phyloP scores from a whole-genome alignment of 1,139 yeast species.

The Debaryomyces sp. region DNA sequence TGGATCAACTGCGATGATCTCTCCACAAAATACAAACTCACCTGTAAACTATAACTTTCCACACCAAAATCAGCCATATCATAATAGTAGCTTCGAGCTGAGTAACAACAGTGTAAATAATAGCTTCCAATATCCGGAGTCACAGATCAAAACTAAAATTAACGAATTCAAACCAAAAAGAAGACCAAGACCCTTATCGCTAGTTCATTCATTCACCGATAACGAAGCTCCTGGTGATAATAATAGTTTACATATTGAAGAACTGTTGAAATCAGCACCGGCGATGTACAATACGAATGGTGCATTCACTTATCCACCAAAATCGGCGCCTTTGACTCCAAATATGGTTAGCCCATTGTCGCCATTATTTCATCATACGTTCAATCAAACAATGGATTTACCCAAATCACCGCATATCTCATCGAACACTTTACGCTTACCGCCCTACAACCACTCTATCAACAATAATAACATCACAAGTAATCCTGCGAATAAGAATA shows the following conservation, averaged over 20 bases:
- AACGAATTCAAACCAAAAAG: slow-evolving; percentile 42
- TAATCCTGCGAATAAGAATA: not conserved
- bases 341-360: slow-evolving; percentile 43
- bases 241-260: slow-evolving; percentile 1
- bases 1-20: slow-evolving; percentile 14
- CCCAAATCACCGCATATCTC: slow-evolving; percentile 6
- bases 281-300: slow-evolving; percentile 4
- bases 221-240: slow-evolving; percentile 26
- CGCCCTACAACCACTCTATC: not conserved
- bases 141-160: slow-evolving; percentile 20
- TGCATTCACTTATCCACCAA: slow-evolving; percentile 11
- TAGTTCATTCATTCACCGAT: slow-evolving; percentile 38
- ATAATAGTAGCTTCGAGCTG: not conserved
- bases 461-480: not conserved
- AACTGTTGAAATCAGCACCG: slow-evolving; percentile 14
- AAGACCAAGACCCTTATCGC: slow-evolving; percentile 46
- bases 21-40: slow-evolving; percentile 24
- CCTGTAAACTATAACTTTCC: slow-evolving; percentile 5
- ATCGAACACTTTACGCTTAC: not conserved
- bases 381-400: slow-evolving; percentile 26
- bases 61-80: not conserved
- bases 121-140: not conserved
- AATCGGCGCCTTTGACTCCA: slow-evolving; percentile 32
- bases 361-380: slow-evolving; percentile 45
- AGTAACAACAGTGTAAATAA: not conserved